Base-by-base conservation (phyloP, 768 basidiomycete species). In the Boletus reticuloceps region DNA sequence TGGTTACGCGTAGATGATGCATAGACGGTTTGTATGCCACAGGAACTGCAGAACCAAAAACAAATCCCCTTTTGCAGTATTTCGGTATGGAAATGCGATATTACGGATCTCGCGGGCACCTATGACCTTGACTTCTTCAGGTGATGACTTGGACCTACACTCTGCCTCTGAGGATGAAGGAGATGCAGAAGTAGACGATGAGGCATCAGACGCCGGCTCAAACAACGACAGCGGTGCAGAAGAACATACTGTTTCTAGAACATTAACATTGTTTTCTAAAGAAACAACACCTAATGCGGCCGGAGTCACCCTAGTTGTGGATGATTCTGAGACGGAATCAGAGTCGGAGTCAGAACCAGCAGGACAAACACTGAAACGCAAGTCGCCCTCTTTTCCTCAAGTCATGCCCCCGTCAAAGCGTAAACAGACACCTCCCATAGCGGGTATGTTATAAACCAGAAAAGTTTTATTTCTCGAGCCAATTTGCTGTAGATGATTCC, bases 131-230 rank as follows among this genome's bases (percentile, higher is more conserved):
- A 16, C 53, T 37, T 20, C 2, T 61, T 45, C 54, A 76, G 79
- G 68, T 8, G 63, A 72, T 54, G 73, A 78, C 42, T 60, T 85
- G 38, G 77, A 77, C 38, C 62, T 84, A 17, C 79, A 81, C 31
- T 83, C 82, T 27, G 82, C 76, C 20, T 80, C 79, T 9, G 82
- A 83, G 58, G 66, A 71, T 17, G 70, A 69, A 4, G 62, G 65
- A 38, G 37, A 1, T 8, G 50, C 58, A 34, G 65, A 58, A 8
- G 62, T 61, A 9, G 61, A 55, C 9, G 70, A 65, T 19, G 60
- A 64, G 4, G 58, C 56, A 9, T 52, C 58, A 6, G 61, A 64
- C 34, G 31, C 37, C 12, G 61, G 58, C 27, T 61, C 61, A 19
- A 58, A 64, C 36, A 58, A 62, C 37, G 68, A 66, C 41, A 67